These are phyloP conservation scores for Solanum pinnatisectum DNA, from an alignment of 257 asterid genomes.

Conservation along the genomic window DNA sequence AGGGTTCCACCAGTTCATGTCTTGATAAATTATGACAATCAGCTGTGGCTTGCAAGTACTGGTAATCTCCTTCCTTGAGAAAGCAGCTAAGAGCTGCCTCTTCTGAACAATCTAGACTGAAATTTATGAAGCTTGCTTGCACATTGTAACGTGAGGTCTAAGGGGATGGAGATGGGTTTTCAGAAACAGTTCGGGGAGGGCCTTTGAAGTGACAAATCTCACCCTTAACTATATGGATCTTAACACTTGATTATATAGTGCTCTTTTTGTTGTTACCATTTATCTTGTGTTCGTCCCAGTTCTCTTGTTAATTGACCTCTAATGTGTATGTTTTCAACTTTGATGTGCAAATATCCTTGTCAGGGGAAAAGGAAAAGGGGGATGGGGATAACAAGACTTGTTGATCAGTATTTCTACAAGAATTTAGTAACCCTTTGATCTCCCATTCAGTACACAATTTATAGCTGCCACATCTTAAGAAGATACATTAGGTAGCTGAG, in stretches of 20 bases:
- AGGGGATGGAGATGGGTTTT: neutral
- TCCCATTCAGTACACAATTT: neutral
- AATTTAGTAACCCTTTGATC: neutral
- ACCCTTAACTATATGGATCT: neutral
- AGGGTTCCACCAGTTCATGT: neutral
- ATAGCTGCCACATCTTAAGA: neutral
- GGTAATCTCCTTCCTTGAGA: neutral
- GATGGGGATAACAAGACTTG: neutral
- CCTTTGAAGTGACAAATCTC: neutral
- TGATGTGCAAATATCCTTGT: neutral
- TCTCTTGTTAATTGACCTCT: neutral
- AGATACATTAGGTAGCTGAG: neutral
- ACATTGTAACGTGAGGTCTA: neutral
- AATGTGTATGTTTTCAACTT: neutral
- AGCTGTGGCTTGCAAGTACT: neutral
- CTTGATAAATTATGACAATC: neutral
- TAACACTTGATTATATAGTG: neutral
- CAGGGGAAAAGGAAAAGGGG: neutral
- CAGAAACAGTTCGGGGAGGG: neutral
- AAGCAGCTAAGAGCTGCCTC: neutral
- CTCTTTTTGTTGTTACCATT: neutral
- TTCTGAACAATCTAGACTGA: neutral
- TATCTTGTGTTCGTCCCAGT: neutral
- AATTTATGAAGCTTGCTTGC: neutral
- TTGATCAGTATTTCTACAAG: neutral